phyloP scores from a whole-genome alignment of 805 yeast genomes.

The Starmerella riodocensis region DNA sequence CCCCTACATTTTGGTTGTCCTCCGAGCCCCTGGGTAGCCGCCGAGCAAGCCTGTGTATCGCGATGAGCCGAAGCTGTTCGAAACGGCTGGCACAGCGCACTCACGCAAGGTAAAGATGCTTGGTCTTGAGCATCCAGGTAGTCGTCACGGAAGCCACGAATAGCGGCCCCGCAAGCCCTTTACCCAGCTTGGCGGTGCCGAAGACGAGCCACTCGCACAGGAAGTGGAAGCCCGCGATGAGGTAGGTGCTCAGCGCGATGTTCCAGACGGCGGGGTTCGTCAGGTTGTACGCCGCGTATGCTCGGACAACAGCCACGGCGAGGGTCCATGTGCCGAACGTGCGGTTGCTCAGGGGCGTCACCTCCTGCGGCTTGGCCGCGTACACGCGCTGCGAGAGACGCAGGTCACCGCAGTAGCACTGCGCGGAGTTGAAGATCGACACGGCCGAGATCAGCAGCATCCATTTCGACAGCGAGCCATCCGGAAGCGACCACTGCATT shows the following conservation, averaged over 20 bases:
- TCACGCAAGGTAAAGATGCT: constrained; percentile 44
- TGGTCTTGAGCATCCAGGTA: constrained; percentile 64
- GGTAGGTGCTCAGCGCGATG: constrained; percentile 64
- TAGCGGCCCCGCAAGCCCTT: constrained; percentile 81
- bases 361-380: constrained; percentile 46
- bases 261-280: constrained; percentile 59
- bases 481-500: constrained; percentile 10
- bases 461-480: constrained; percentile 63
- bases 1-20: too few relatives aligned
- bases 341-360: constrained; percentile 62
- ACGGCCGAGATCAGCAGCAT: constrained; percentile 69
- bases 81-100: neutral
- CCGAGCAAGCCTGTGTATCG: too few relatives aligned
- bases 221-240: constrained; percentile 76
- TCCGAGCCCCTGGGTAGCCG: too few relatives aligned
- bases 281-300: constrained; percentile 73
- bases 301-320: constrained; percentile 68
- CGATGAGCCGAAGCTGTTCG: neutral
- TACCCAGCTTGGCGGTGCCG: constrained; percentile 70
- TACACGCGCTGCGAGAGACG: constrained; percentile 71
- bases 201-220: constrained; percentile 67
- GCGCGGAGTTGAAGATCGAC: constrained; percentile 81
- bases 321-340: constrained; percentile 98
- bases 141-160: constrained; percentile 63
- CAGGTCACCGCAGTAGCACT: constrained; percentile 66